Conservation (phyloP, 2,329 filamentous ascomycete species). For the Aureobasidium sp. region DNA sequence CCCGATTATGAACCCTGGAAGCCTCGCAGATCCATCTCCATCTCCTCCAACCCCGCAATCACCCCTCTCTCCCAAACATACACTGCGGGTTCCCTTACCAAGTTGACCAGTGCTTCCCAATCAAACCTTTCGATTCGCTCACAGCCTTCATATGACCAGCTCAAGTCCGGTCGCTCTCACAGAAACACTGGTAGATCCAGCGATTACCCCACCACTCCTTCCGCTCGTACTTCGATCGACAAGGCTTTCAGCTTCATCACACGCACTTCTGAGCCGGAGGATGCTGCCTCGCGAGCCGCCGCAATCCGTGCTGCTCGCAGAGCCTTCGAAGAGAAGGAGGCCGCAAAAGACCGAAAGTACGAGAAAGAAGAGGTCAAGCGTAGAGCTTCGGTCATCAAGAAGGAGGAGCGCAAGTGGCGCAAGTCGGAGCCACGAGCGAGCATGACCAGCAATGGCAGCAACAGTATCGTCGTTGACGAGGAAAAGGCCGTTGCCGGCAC, state of each 20-base stretch:
- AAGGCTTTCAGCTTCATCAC: conserved; percentile 46
- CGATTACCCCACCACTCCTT: conserved; percentile 44
- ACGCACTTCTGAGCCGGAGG: conserved; percentile 34
- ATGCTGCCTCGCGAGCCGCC: conserved; percentile 47
- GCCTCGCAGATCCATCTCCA: conserved; percentile 38
- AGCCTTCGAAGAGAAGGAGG: conserved; percentile 54
- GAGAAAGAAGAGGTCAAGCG: conserved; percentile 47
- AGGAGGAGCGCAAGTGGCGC: conserved; percentile 34
- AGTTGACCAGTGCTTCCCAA: conserved; percentile 45
- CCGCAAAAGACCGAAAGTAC: conserved; percentile 48
- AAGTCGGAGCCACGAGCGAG: conserved; percentile 34
- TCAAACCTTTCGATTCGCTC: conserved; percentile 45
- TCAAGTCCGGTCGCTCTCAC: conserved; percentile 34
- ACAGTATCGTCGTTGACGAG: conserved; percentile 14
- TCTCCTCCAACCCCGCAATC: conserved; percentile 28
- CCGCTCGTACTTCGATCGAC: conserved; percentile 51
- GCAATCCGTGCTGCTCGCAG: conserved; percentile 49
- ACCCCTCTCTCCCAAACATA: conserved; percentile 29
- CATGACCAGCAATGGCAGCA: conserved; percentile 18
- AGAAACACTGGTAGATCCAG: conserved; percentile 44
- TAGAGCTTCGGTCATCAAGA: conserved; percentile 39
- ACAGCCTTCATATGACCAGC: conserved; percentile 16
- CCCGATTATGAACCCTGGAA: conserved; percentile 32
- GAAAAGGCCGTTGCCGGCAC: conserved; percentile 27
- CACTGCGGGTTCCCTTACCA: conserved; percentile 37